Evolutionary conservation across 176 grass and related monocot genomes (phyloP).

Genomic region (Hyparrhenia diplandra): DNA sequence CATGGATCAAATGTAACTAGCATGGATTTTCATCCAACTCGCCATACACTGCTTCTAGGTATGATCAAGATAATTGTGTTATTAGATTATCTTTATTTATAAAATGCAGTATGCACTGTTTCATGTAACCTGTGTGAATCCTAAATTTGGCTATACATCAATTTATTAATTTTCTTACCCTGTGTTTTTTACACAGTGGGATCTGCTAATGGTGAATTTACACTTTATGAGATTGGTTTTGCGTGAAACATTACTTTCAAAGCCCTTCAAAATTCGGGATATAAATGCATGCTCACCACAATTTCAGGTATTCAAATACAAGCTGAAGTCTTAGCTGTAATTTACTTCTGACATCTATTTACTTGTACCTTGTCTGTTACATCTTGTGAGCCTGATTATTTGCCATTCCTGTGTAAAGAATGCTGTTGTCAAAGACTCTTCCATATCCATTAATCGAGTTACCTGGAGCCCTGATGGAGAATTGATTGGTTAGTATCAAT

Average conservation of each 20-base stretch:
- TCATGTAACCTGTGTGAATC: slow-evolving; percentile 4
- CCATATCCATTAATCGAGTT: slow-evolving; percentile 77
- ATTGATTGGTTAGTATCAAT: slow-evolving; percentile 74
- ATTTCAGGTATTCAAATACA: slow-evolving; percentile 47
- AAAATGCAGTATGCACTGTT: not conserved
- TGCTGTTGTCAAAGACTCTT: slow-evolving; percentile 54
- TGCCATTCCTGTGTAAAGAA: slow-evolving; percentile 42
- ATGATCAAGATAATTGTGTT: slow-evolving; percentile 15
- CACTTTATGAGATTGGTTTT: slow-evolving; percentile 82
- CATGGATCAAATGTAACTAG: slow-evolving; percentile 84
- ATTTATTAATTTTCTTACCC: slow-evolving; percentile 20
- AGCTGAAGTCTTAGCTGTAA: slow-evolving; percentile 5
- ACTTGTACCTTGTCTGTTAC: slow-evolving; percentile 19
- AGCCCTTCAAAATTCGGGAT: slow-evolving; percentile 80
- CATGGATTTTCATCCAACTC: slow-evolving; percentile 97
- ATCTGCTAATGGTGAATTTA: slow-evolving; percentile 81
- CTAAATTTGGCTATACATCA: not conserved
- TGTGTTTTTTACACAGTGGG: slow-evolving; percentile 54
- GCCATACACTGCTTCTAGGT: slow-evolving; percentile 88
- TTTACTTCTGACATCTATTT: slow-evolving; percentile 32
- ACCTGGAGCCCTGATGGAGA: slow-evolving; percentile 93
- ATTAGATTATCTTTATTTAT: not conserved
- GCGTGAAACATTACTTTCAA: slow-evolving; percentile 74
- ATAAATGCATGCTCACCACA: slow-evolving; percentile 50
- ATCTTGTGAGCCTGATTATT: slow-evolving; percentile 27